A percentile compares a stretch with the other conserved stretches of the same genome.
Conservation (phyloP, 352 stramenopile genomes). For the Pythium utonaiense region DNA sequence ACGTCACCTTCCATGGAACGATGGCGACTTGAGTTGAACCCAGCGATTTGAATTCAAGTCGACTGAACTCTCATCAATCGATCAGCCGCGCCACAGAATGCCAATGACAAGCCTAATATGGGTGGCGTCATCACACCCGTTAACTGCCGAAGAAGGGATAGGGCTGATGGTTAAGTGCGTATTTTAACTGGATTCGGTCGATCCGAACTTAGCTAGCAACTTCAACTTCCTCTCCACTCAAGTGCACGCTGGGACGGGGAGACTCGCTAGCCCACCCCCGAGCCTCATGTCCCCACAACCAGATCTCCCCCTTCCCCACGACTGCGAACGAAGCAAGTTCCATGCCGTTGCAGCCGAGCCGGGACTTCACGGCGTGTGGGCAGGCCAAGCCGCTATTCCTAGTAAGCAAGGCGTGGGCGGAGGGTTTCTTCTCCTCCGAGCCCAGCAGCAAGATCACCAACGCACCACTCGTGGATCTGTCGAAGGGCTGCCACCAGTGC, state of each 20-base stretch:
- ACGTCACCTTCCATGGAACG: background rate
- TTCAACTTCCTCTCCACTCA: constrained; percentile 6
- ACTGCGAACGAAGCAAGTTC: too few relatives aligned
- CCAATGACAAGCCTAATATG: background rate
- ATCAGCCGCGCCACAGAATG: background rate
- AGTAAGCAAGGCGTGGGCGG: constrained; percentile 22
- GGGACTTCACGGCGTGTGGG: background rate
- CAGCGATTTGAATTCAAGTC: constrained; percentile 1
- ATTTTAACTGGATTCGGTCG: background rate
- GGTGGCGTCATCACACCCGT: background rate
- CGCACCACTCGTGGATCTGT: constrained; percentile 19
- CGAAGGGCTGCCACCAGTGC: constrained; percentile 17
- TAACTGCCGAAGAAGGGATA: background rate
- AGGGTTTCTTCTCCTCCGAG: constrained; percentile 13
- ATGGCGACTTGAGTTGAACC: constrained; percentile 3
- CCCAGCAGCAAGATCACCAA: constrained; percentile 16
- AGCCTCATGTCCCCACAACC: too few relatives aligned
- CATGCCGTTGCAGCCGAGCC: too few relatives aligned
- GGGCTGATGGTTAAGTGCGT: background rate
- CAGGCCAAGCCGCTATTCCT: constrained; percentile 3
- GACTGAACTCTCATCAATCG: constrained; percentile 1
- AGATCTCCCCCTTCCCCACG: too few relatives aligned
- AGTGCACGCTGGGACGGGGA: background rate
- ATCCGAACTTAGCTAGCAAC: background rate
- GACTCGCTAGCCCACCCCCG: too few relatives aligned